Conservation (phyloP, 2,329 filamentous ascomycete genomes). For the Colletotrichum tofieldiae region DNA sequence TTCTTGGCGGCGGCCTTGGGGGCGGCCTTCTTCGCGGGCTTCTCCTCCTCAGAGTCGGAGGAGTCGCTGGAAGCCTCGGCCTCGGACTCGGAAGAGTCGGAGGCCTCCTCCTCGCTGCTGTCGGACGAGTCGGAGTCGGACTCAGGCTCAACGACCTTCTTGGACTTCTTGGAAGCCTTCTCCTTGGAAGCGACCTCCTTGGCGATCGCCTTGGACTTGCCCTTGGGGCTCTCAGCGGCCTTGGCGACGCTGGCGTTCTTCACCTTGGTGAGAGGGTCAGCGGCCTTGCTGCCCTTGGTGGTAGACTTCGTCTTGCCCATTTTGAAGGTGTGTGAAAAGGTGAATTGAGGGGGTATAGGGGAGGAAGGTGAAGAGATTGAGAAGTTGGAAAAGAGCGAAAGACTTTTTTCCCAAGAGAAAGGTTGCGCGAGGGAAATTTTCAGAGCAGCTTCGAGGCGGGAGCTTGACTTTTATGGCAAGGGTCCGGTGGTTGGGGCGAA, state of each 20-base stretch:
- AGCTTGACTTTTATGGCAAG: slow-evolving; percentile 42
- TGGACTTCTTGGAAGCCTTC: slow-evolving; percentile 64
- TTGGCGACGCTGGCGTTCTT: slow-evolving; percentile 80
- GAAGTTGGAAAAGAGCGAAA: slow-evolving; percentile 26
- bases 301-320: slow-evolving; percentile 78
- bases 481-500: slow-evolving; percentile 43
- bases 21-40: slow-evolving; percentile 43
- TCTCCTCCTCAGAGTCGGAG: slow-evolving; percentile 47
- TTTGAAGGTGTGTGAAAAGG: slow-evolving; percentile 6
- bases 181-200: slow-evolving; percentile 69
- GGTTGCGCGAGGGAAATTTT: slow-evolving; percentile 33
- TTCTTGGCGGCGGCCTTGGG: slow-evolving; percentile 45
- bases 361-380: not conserved
- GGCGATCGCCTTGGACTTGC: slow-evolving; percentile 77
- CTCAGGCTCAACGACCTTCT: slow-evolving; percentile 51
- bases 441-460: slow-evolving; percentile 22
- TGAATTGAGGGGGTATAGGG: slow-evolving; percentile 11
- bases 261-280: slow-evolving; percentile 67
- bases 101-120: slow-evolving; percentile 34
- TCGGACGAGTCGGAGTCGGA: slow-evolving; percentile 49
- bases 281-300: slow-evolving; percentile 64
- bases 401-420: slow-evolving; percentile 35
- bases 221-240: slow-evolving; percentile 74
- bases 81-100: slow-evolving; percentile 51
- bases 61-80: slow-evolving; percentile 44